Evolutionary conservation across 2,329 filamentous ascomycete species (phyloP), one percentile per base, ranked within the genome.

Genomic region (Alternaria solani): DNA sequence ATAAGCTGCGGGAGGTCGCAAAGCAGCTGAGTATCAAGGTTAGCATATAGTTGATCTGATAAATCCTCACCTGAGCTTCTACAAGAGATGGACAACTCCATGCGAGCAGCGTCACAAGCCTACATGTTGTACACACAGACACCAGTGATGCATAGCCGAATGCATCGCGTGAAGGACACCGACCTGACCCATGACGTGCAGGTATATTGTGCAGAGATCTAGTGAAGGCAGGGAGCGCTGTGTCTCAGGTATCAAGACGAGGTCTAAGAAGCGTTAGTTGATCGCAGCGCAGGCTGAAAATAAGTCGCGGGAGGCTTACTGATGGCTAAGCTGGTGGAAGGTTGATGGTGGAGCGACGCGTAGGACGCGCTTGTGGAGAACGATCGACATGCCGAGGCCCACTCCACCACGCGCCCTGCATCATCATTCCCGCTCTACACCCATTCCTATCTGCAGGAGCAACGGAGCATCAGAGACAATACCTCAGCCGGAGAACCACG

Each of bases 381-480:
- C 46, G 46, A 48, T 48, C 7, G 30, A 23, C 46, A 34, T 25
- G 46, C 46, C 46, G 46, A 48, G 30, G 46, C 46, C 30, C 39
- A 42, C 12, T 23, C 20, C 46, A 48, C 30, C 18, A 23, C 18
- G 12, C 46, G 30, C 30, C 18, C 30, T 48, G 44, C 44, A 18
- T 48, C 46, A n/a, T 48, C 20, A 12, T 48, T 48, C 30, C 6
- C 14, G 30, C 16, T 9, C 28, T 18, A 16, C 11, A 32, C 44
- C 18, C 44, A 18, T 36, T 7, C 30, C 20, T 25, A 18, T 57
- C 48, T 72, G 61, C 1, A 73, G 67, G 30, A 48, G 18, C 12
- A n/a, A 34, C 18, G 12, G 20, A 34, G 18, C 18, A 18, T 48
- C 9, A 18, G 18, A 6, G 7, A 25, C 30, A 18, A 36, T 16